Evolutionary conservation across 2,329 filamentous ascomycete genomes (phyloP).

Genomic region (Hortaea sp.): DNA sequence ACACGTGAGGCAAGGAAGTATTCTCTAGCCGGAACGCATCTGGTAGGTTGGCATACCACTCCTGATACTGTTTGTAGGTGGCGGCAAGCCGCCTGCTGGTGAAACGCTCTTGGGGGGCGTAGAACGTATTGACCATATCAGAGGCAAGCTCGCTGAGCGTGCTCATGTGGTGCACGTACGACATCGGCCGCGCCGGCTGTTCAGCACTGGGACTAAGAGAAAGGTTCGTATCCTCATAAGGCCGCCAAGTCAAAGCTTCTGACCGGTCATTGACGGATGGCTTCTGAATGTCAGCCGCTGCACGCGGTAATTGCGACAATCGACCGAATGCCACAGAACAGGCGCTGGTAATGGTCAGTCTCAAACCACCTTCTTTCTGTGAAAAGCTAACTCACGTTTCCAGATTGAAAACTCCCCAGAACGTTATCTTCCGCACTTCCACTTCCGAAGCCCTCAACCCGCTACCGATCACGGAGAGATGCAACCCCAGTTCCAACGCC

Average conservation of each 20-base stretch:
- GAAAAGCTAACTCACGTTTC: slow-evolving; percentile 31
- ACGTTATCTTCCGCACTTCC: slow-evolving; percentile 41
- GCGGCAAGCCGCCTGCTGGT: slow-evolving; percentile 53
- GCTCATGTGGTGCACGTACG: slow-evolving; percentile 47
- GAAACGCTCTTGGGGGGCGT: slow-evolving; percentile 56
- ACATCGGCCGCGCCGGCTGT: slow-evolving; percentile 46
- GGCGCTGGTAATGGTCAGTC: slow-evolving; percentile 20
- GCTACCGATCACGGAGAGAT: slow-evolving; percentile 35
- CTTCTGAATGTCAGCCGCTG: slow-evolving; percentile 40
- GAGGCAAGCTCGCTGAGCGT: slow-evolving; percentile 66
- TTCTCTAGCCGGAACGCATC: slow-evolving; percentile 53
- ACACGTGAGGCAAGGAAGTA: slow-evolving; percentile 62
- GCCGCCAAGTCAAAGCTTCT: slow-evolving; percentile 27
- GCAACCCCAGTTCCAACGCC: slow-evolving; percentile 61
- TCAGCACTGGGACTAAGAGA: slow-evolving; percentile 53
- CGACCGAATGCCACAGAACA: slow-evolving; percentile 39
- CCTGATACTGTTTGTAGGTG: slow-evolving; percentile 58
- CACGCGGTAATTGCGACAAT: slow-evolving; percentile 37
- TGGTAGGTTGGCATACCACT: slow-evolving; percentile 62
- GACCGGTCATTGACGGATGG: slow-evolving; percentile 25
- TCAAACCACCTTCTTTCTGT: background rate
- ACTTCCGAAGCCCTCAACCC: slow-evolving; percentile 32
- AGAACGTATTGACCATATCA: slow-evolving; percentile 60
- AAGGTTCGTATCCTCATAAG: slow-evolving; percentile 26
- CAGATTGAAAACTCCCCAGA: slow-evolving; percentile 43